phyloP scores from a whole-genome alignment of 345 rosid species.

The Syzygium oleosum region DNA sequence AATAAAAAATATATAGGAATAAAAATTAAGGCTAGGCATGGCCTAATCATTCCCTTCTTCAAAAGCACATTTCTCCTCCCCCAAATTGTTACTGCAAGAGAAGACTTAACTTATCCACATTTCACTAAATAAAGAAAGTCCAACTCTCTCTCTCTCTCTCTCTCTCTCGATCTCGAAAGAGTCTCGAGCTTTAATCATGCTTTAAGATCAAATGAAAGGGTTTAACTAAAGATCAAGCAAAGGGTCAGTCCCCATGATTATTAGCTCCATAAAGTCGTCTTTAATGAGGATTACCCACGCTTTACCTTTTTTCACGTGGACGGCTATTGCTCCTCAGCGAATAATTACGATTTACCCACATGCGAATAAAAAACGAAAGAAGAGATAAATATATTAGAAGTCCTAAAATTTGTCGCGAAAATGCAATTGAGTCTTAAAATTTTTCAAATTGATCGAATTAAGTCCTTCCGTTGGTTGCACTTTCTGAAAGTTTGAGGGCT shows the following conservation, averaged over 20 bases:
- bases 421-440: too few relatives aligned
- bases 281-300: not conserved
- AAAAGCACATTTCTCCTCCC: not conserved
- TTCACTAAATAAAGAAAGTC: not conserved
- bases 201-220: not conserved
- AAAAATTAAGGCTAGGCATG: not conserved
- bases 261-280: not conserved
- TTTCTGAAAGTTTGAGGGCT: too few relatives aligned
- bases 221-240: not conserved
- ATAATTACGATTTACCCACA: not conserved
- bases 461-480: too few relatives aligned
- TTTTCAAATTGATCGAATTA: too few relatives aligned
- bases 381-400: not conserved
- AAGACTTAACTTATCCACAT: not conserved
- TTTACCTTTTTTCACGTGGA: not conserved
- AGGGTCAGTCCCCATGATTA: not conserved
- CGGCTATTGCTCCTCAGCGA: not conserved
- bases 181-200: not conserved
- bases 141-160: not conserved
- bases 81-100: not conserved
- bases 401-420: too few relatives aligned
- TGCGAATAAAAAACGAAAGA: not conserved
- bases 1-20: not conserved
- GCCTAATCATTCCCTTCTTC: not conserved
- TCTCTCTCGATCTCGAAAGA: not conserved